phyloP scores from a whole-genome alignment of 2,329 filamentous ascomycete species.

The Penicillium fuscoglaucum region DNA sequence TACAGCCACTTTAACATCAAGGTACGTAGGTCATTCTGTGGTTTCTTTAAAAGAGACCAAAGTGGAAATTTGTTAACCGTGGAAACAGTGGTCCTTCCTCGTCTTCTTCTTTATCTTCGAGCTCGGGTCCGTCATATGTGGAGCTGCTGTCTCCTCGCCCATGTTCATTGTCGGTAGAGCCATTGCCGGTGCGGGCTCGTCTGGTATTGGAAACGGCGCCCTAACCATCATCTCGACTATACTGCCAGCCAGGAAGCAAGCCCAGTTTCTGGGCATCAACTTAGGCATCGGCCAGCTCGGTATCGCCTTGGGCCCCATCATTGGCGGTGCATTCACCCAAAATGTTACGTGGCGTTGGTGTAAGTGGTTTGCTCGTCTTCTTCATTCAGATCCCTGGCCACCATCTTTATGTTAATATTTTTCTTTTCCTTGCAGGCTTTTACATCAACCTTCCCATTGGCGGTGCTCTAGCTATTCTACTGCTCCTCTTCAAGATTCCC shows the following conservation, averaged over 20 bases:
- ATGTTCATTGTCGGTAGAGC: slow-evolving; percentile 24
- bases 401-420: not conserved
- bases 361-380: not conserved
- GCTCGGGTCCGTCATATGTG: not conserved
- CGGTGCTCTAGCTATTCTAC: slow-evolving; percentile 29
- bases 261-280: not conserved
- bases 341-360: not conserved
- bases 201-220: not conserved
- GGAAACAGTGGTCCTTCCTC: not conserved
- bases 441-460: slow-evolving; percentile 45
- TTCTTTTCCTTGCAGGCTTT: slow-evolving; percentile 25
- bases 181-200: not conserved
- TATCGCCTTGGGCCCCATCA: not conserved
- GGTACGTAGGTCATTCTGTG: not conserved
- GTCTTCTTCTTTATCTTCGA: not conserved
- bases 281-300: not conserved
- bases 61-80: not conserved
- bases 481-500: slow-evolving; percentile 24
- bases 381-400: too few relatives aligned
- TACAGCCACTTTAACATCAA: slow-evolving; percentile 12
- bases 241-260: not conserved
- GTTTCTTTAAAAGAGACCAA: not conserved
- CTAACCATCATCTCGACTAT: not conserved
- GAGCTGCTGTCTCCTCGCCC: slow-evolving; percentile 10
- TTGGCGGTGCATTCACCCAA: slow-evolving; percentile 1